These are phyloP conservation scores for Trichoderma sp. DNA, from an alignment of 2,329 filamentous ascomycete genomes.

Conservation along the genomic window DNA sequence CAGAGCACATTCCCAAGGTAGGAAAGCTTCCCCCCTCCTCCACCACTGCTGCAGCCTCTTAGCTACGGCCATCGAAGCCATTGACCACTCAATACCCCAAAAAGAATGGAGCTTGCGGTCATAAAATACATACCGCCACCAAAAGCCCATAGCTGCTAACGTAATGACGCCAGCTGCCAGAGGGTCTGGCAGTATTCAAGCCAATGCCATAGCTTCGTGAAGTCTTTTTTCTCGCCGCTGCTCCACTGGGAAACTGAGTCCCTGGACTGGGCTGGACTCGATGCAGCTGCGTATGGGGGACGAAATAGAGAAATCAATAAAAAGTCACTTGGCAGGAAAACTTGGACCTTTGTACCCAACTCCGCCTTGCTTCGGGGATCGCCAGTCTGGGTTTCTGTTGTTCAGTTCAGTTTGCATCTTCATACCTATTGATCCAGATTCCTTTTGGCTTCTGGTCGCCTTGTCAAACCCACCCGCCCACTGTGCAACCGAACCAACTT, in stretches of 20 bases:
- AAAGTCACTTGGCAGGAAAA: not conserved
- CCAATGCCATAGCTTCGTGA: not conserved
- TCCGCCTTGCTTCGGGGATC: not conserved
- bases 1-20: not conserved
- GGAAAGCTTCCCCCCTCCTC: not conserved
- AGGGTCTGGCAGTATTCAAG: not conserved
- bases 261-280: too few species aligned
- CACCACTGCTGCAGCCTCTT: conserved; percentile 1
- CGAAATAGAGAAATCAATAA: not conserved
- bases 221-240: not conserved
- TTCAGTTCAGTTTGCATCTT: not conserved
- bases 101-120: conserved; percentile 3
- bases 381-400: not conserved
- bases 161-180: not conserved
- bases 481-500: not conserved
- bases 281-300: too few species aligned
- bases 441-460: not conserved
- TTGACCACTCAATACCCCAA: not conserved
- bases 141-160: not conserved
- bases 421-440: not conserved
- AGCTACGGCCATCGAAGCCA: not conserved
- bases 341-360: not conserved
- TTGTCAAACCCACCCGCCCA: not conserved
- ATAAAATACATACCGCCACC: not conserved
- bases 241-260: not conserved